Conservation (phyloP, 202 grass and related monocot genomes). For the Elaeis oleifera region DNA sequence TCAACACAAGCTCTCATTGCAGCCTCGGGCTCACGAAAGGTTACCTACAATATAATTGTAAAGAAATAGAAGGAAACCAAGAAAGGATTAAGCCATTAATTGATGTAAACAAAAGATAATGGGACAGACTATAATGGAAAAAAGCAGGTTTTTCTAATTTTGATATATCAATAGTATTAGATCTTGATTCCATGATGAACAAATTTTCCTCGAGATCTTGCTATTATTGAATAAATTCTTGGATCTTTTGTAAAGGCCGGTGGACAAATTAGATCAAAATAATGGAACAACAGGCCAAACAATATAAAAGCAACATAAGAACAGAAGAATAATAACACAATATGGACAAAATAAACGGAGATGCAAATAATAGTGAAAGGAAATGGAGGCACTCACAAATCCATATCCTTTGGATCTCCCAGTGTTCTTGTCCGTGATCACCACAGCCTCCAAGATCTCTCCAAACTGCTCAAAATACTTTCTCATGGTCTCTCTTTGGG, state of each 20-base stretch:
- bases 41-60: slow-evolving; percentile 50
- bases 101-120: no score
- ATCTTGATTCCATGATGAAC: no score
- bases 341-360: background rate
- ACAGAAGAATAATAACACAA: background rate
- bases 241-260: no score
- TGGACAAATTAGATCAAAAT: no score
- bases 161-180: no score
- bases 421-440: slow-evolving; percentile 96
- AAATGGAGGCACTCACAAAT: slow-evolving; percentile 53
- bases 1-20: slow-evolving; percentile 86
- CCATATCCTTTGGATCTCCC: slow-evolving; percentile 99
- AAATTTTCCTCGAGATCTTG: no score
- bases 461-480: slow-evolving; percentile 99
- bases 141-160: no score
- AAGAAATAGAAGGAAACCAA: slow-evolving; percentile 21
- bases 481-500: slow-evolving; percentile 90
- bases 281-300: no score
- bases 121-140: no score
- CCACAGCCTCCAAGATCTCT: slow-evolving; percentile 92
- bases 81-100: background rate
- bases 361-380: background rate
- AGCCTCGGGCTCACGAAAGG: slow-evolving; percentile 79
- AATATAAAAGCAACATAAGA: background rate
- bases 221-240: no score